Percentiles rank a stretch among this genome's conserved stretches.
Conservation (phyloP, 2,329 filamentous ascomycete genomes). For the Biscogniauxia marginata region DNA sequence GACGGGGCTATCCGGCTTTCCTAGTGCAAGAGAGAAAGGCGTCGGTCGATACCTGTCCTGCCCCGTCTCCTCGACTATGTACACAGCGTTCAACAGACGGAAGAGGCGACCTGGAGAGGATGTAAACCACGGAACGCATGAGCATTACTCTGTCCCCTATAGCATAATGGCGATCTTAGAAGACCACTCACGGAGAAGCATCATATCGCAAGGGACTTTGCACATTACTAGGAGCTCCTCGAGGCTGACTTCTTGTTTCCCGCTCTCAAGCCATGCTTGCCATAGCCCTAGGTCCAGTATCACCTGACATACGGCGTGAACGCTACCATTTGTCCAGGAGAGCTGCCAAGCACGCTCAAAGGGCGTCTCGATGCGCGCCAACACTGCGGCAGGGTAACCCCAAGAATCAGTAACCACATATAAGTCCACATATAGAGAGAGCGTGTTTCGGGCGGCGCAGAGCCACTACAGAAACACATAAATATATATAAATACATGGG, state of each 20-base stretch:
- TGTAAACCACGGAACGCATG: background rate
- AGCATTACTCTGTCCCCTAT: background rate
- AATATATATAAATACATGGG: background rate
- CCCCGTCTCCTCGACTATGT: constrained; percentile 10
- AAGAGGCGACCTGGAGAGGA: constrained; percentile 10
- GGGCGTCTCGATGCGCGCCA: constrained; percentile 12
- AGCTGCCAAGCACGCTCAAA: constrained; percentile 3
- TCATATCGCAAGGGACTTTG: constrained; percentile 7
- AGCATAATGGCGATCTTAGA: background rate
- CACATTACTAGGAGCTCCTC: constrained; percentile 7
- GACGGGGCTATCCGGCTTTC: constrained; percentile 4
- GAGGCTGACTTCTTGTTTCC: constrained; percentile 5
- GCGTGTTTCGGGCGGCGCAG: too few relatives aligned
- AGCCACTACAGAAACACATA: too few relatives aligned
- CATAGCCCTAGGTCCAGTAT: constrained; percentile 9
- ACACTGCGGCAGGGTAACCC: background rate
- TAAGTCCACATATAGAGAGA: too few relatives aligned
- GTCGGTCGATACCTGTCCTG: constrained; percentile 11
- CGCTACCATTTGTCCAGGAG: constrained; percentile 10
- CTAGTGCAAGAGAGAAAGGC: constrained; percentile 9
- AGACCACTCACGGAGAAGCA: constrained; percentile 8
- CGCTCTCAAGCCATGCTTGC: constrained; percentile 7
- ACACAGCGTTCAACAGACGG: constrained; percentile 9
- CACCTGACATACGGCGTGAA: constrained; percentile 5
- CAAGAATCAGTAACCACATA: background rate